These are phyloP conservation scores for Raphanus hybrid DNA, from an alignment of 441 rosid genomes.

Conservation along the genomic window DNA sequence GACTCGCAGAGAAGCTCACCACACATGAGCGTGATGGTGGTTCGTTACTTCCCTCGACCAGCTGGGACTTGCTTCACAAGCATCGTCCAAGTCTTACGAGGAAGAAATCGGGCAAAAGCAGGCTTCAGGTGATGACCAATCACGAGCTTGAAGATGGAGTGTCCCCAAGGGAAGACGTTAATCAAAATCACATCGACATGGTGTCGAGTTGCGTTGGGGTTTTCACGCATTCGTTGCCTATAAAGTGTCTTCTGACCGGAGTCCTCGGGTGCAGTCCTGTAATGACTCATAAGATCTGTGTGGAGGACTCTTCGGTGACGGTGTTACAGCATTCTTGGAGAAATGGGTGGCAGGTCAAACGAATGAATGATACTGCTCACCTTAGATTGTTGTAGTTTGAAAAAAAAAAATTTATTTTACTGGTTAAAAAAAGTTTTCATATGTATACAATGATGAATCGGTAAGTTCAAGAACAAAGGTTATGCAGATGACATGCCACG, in stretches of 20 bases:
- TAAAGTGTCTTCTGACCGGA: constrained; percentile 84
- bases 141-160: constrained; percentile 76
- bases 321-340: constrained; percentile 82
- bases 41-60: constrained; percentile 52
- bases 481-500: constrained; percentile 36
- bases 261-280: constrained; percentile 80
- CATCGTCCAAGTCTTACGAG: constrained; percentile 63
- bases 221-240: constrained; percentile 80
- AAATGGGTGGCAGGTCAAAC: constrained; percentile 93
- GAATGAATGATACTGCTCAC: constrained; percentile 84
- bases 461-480: constrained; percentile 20
- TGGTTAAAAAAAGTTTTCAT: neutral
- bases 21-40: constrained; percentile 53
- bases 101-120: constrained; percentile 91
- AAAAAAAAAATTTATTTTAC: constrained; percentile 12
- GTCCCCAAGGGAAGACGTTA: constrained; percentile 56
- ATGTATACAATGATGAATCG: constrained; percentile 28
- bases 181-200: constrained; percentile 48
- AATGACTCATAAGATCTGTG: constrained; percentile 73
- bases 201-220: constrained; percentile 62
- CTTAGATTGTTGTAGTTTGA: constrained; percentile 77
- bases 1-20: constrained; percentile 63
- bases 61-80: constrained; percentile 71
- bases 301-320: constrained; percentile 90
- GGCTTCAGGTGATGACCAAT: constrained; percentile 80